Evolutionary conservation across 1,284 basidiomycete species (phyloP), one percentile per base, ranked within the genome.

Genomic region (Anthracocystis setariae): DNA sequence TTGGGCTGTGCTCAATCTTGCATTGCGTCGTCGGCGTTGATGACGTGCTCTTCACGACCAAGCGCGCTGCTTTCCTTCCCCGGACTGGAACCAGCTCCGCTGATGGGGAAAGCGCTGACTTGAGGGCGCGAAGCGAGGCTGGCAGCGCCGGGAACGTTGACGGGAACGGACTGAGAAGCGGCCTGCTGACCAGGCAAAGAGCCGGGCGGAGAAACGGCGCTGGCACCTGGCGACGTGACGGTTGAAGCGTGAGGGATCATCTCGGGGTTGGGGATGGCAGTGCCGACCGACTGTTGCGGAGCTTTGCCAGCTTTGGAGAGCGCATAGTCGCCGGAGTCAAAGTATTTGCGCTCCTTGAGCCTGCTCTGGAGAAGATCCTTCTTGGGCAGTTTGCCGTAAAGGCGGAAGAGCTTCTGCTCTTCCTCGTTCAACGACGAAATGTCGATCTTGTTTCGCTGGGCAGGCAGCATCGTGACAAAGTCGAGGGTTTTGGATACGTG

Each of bases 321-420:
- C 50, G 93, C 93, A 82, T 97, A 97, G 84, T 97, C 94, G 68
- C 94, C 94, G 63, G 94, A 97, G 85, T 97, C 94, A 84, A 97
- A 97, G 86, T 93, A 97, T 84, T 96, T 96, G 81, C 94, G 92
- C 84, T 96, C 94, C 92, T 93, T 95, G 84, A 94, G 91, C 90
- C 94, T 93, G 87, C 94, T 95, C 81, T 88, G 91, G 73, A 96
- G 87, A 48, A 92, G 86, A 84, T 93, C 94, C 89, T 96, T 96
- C 85, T 92, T 91, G 17, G 94, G 94, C 27, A 96, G 86, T 85
- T 94, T 95, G 69, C 94, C 94, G 85, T 98, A 98, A 82, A 93
- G 89, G 80, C 90, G 88, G 86, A 96, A 94, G 72, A 96, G 89
- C 86, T 93, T 91, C 85, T 94, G 90, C 86, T 98, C 94, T 85